These are phyloP conservation scores for Phytopythium ostracodes DNA, from an alignment of 352 stramenopile species.

Conservation along the genomic window DNA sequence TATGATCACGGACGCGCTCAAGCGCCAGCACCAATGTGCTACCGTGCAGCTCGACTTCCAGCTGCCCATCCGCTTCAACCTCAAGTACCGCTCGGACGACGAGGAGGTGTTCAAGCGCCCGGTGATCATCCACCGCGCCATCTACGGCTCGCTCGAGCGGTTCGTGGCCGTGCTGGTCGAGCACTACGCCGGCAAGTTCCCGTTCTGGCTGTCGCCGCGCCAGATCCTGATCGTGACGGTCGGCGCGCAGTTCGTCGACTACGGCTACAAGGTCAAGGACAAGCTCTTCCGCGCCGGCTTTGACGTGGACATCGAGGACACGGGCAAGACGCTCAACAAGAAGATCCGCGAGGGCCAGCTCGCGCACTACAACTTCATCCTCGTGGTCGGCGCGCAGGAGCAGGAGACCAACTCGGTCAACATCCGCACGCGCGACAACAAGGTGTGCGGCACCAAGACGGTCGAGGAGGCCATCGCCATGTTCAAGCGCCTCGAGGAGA, in stretches of 20 bases:
- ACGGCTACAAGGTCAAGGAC: conserved; percentile 91
- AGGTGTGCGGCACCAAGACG: conserved; percentile 92
- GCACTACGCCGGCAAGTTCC: conserved; percentile 98
- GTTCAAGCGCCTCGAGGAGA: conserved; percentile 84
- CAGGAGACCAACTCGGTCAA: conserved; percentile 88
- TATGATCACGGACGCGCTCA: conserved; percentile 95
- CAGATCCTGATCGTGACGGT: conserved; percentile 96
- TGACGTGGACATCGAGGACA: conserved; percentile 95
- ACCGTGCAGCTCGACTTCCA: conserved; percentile 99
- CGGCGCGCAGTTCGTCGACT: conserved; percentile 92
- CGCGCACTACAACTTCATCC: conserved; percentile 98
- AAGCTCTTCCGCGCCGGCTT: conserved; percentile 92
- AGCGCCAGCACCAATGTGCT: conserved; percentile 97
- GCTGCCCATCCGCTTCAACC: conserved; percentile 97
- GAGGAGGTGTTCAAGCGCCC: conserved; percentile 88
- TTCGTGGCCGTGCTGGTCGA: conserved; percentile 98
- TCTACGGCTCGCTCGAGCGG: conserved; percentile 97
- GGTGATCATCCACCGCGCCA: conserved; percentile 98
- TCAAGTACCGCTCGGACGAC: conserved; percentile 88
- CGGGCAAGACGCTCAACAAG: conserved; percentile 97
- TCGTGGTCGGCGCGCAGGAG: conserved; percentile 95
- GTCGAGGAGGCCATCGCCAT: conserved; percentile 93
- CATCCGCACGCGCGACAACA: conserved; percentile 93
- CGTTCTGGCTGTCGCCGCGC: conserved; percentile 97
- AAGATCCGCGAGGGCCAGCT: conserved; percentile 97